These are phyloP conservation scores for Melanogaster broomeanus DNA, from an alignment of 768 basidiomycete genomes.

Conservation along the genomic window DNA sequence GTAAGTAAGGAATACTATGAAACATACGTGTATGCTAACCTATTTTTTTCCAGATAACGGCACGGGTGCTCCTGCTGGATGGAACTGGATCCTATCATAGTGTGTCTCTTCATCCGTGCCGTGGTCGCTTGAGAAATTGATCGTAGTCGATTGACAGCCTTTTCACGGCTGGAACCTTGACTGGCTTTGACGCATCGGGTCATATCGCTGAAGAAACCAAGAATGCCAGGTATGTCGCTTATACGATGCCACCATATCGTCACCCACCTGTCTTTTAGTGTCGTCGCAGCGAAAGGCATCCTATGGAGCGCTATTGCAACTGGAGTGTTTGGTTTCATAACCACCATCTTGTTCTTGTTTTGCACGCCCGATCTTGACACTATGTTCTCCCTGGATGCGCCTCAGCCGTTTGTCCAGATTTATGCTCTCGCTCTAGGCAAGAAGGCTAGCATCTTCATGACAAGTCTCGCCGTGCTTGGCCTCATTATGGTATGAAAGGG, in stretches of 20 bases:
- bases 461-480: conserved; percentile 79
- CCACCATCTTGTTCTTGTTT: conserved; percentile 81
- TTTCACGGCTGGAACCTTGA: conserved; percentile 85
- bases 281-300: conserved; percentile 82
- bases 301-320: conserved; percentile 76
- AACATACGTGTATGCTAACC: neutral
- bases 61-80: conserved; percentile 80
- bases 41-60: conserved; percentile 66
- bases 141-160: conserved; percentile 61
- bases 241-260: neutral
- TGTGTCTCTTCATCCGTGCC: conserved; percentile 34
- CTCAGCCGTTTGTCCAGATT: conserved; percentile 90
- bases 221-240: conserved; percentile 57
- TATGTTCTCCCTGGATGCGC: conserved; percentile 74
- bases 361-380: conserved; percentile 79
- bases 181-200: conserved; percentile 88
- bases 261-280: conserved; percentile 38
- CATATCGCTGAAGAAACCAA: conserved; percentile 90
- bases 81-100: conserved; percentile 94
- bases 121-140: neutral
- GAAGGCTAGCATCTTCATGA: conserved; percentile 85
- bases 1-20: conserved; percentile 52
- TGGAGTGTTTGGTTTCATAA: conserved; percentile 75
- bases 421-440: conserved; percentile 84
- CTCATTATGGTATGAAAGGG: conserved; percentile 66